Evolutionary conservation across 495 filamentous ascomycete species (phyloP), one percentile per base, ranked within the genome.

Genomic region (Penicillium canariense): DNA sequence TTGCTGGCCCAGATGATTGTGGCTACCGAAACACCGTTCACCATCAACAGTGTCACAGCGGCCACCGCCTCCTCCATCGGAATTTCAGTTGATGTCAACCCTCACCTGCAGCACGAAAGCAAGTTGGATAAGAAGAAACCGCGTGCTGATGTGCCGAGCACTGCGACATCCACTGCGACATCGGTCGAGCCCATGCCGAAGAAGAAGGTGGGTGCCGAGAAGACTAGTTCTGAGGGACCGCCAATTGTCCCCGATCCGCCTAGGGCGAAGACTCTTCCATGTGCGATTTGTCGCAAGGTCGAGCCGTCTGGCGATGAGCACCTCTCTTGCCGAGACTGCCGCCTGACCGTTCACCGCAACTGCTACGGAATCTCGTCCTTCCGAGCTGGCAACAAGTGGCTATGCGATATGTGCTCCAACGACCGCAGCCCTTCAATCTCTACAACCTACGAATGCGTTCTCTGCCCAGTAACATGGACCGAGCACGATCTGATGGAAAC

Each of bases 351-450:
- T n/a, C 94, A 98, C 68, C 86, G 87, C 38, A 86, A 84, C 50
- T 98, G 94, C 68, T 98, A 97, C 68, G 94, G 94, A 15, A 79
- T 97, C 27, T 69, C 81, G 2, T 84, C 89, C 25, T 79, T 78
- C 40, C 81, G 85, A n/a, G 81, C 81, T 35, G 78, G 80, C 25
- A 81, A 79, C 47, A 96, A 96, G 70, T 98, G 94, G 94, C 79
- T 88, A 17, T 98, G 94, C 70, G 94, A 98, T 70, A 93, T 89
- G 83, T 98, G 94, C 73, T 76, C 84, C 11, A 98, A 98, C 65
- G 94, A 98, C 62, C 88, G 90, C 61, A 89, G 82, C 54, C 90
- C 90, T 3, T 82, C 86, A 55, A 84, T 94, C 18, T 95, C 92
- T 20, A 92, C 91, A 47, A 80, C 84, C 64, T 97, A 98, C 68